phyloP scores from a whole-genome alignment of 78 protist species.

The Neovahlkampfia damariscottae region DNA sequence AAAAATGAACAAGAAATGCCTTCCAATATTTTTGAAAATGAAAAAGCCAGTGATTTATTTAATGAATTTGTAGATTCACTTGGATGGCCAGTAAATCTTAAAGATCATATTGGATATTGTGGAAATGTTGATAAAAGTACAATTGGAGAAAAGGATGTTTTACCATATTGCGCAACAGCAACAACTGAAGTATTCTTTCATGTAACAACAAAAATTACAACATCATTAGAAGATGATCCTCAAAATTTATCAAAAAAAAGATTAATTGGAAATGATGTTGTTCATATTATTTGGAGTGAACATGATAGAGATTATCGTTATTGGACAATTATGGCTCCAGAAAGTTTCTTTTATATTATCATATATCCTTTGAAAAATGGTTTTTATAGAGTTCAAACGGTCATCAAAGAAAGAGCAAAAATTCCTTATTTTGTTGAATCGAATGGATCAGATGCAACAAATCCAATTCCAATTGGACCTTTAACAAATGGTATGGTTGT shows the following conservation, averaged over 20 bases:
- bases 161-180: constrained; percentile 60
- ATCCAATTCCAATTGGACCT: constrained; percentile 70
- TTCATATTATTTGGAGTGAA: constrained; percentile 81
- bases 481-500: constrained; percentile 64
- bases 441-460: neutral
- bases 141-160: constrained; percentile 45
- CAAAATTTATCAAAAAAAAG: constrained; percentile 53
- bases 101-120: constrained; percentile 46
- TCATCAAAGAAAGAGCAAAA: constrained; percentile 22
- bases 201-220: constrained; percentile 67
- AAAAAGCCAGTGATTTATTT: constrained; percentile 16
- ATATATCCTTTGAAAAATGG: constrained; percentile 73
- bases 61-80: constrained; percentile 60
- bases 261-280: constrained; percentile 83
- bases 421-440: too few species aligned
- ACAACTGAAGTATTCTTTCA: constrained; percentile 72
- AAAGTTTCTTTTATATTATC: constrained; percentile 71
- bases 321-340: constrained; percentile 48
- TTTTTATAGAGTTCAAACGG: constrained; percentile 44
- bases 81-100: constrained; percentile 64
- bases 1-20: constrained; percentile 77
- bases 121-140: constrained; percentile 65
- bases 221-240: constrained; percentile 34
- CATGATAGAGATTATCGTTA: constrained; percentile 58
- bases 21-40: constrained; percentile 49